Percentiles rank a stretch among this genome's conserved stretches.
phyloP scores from a whole-genome alignment of 768 basidiomycete species.

The Cystobasidiopsis lactophilus region DNA sequence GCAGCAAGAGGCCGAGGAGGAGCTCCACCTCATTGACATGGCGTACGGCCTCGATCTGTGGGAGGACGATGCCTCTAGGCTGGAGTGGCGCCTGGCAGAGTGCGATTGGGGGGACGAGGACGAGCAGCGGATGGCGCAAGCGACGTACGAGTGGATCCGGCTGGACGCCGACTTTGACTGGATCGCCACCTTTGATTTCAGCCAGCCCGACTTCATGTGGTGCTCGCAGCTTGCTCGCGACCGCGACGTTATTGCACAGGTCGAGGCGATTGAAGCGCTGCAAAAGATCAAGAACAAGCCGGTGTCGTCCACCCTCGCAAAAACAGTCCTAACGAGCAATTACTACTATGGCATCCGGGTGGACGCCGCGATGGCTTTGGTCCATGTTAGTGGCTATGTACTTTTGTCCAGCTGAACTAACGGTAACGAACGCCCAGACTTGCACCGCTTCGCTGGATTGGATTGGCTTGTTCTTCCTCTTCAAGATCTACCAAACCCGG shows the following conservation, averaged over 20 bases:
- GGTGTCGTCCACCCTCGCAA: slow-evolving; percentile 49
- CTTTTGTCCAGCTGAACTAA: not conserved
- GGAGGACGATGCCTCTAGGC: slow-evolving; percentile 48
- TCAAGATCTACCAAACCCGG: slow-evolving; percentile 77
- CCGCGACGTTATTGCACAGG: slow-evolving; percentile 84
- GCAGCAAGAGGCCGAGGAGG: slow-evolving; percentile 73
- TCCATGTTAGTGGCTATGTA: slow-evolving; percentile 5
- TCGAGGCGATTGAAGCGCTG: slow-evolving; percentile 87
- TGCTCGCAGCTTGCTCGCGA: slow-evolving; percentile 86
- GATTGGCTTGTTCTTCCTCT: slow-evolving; percentile 78
- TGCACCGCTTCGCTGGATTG: slow-evolving; percentile 67
- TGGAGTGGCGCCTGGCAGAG: slow-evolving; percentile 72
- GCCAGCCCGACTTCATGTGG: slow-evolving; percentile 98
- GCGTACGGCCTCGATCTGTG: slow-evolving; percentile 81
- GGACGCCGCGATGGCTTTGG: slow-evolving; percentile 67
- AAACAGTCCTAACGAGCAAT: slow-evolving; percentile 78
- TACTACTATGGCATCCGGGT: slow-evolving; percentile 91
- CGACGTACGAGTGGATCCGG: slow-evolving; percentile 97
- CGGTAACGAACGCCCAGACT: slow-evolving; percentile 54
- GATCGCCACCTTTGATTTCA: slow-evolving; percentile 78
- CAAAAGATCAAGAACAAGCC: slow-evolving; percentile 26
- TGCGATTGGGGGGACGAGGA: slow-evolving; percentile 90
- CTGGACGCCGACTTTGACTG: slow-evolving; percentile 99
- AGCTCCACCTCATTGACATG: slow-evolving; percentile 82
- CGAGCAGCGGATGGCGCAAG: slow-evolving; percentile 74